Base-by-base conservation (phyloP, 1,284 basidiomycete species). In the Coniferiporia weirii region DNA sequence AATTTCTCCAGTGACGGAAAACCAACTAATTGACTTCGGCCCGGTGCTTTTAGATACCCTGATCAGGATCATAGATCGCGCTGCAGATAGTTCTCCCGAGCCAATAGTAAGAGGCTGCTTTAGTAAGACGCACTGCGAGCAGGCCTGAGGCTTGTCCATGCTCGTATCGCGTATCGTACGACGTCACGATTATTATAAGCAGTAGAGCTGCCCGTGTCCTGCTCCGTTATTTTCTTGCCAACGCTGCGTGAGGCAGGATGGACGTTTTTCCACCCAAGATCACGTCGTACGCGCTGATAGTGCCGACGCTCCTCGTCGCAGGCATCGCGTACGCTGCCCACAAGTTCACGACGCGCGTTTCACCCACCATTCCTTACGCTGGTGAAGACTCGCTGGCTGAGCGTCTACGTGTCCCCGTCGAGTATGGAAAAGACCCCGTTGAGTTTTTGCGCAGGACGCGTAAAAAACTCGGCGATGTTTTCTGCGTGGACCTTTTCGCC, bases 391-490 rank as follows among this genome's bases (percentile, higher is more conserved):
- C 54, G 17, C 32, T 61, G 5, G 12, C 19, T 22, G 38, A 48
- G 19, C 59, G 59, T n/a, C 44, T 61, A 43, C 34, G 45, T 17
- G 59, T 47, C 9, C 59, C 59, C n/a, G 50, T 56, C 5, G 59
- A 61, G 45, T 61, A 56, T 38, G 49, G 59, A 19, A 61, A 56
- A 34, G 54, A 61, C 35, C 55, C 59, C 8, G 59, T 52, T 17
- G 43, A 53, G 27, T 61, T 61, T 32, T 34, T 61, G 13, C 22
- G 34, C 22, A 56, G 57, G 19, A 45, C 50, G 50, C 54, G 59
- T n/a, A 57, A 57, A 32, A 52, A 56, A 35, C 54, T 61, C 9
- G 59, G 59, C 15, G 59, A 61, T 50, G 59, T 61, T 8, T 61
- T 57, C 32, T 61, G 55, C 43, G 59, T 61, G 4, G 59, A 61